Conservation (phyloP, 345 rosid species). For the Psidium guajava region DNA sequence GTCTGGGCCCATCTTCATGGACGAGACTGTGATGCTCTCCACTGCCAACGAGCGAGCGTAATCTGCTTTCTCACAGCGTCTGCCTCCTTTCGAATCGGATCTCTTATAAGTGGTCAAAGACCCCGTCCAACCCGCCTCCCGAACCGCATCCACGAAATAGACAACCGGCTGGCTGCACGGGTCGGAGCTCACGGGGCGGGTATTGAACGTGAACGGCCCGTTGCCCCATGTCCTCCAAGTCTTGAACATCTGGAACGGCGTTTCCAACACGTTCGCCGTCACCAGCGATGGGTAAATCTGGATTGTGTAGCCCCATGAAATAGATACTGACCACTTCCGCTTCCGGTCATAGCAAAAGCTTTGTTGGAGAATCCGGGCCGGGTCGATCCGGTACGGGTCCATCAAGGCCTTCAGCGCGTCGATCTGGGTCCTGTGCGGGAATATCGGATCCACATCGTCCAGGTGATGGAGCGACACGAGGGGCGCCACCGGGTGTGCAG, state of each 20-base stretch:
- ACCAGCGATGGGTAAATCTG: conserved; percentile 43
- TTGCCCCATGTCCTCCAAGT: conserved; percentile 52
- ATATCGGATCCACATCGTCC: conserved; percentile 36
- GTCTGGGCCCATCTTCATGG: conserved; percentile 45
- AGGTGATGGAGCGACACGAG: conserved; percentile 75
- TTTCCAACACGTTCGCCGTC: conserved; percentile 26
- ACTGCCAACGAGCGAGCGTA: conserved; percentile 21
- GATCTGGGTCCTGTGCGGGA: conserved; percentile 37
- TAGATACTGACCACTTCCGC: conserved; percentile 59
- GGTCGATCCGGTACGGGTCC: conserved; percentile 38
- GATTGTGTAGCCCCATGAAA: conserved; percentile 83
- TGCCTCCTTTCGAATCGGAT: conserved; percentile 3
- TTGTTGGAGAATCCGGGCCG: conserved; percentile 61
- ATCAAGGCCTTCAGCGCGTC: conserved; percentile 41
- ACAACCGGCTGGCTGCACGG: conserved; percentile 42
- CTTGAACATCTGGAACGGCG: conserved; percentile 64
- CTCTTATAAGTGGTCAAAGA: conserved; percentile 39
- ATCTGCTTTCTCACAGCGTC: conserved; percentile 23
- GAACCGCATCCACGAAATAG: conserved; percentile 43
- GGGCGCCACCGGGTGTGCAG: conserved; percentile 72
- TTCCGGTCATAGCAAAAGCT: conserved; percentile 38
- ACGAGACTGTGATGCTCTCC: conserved; percentile 33
- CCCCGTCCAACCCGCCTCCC: conserved; percentile 32
- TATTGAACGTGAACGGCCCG: conserved; percentile 74
- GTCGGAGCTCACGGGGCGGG: conserved; percentile 29